phyloP scores from a whole-genome alignment of 768 basidiomycete genomes.

The Tricholoma matsutake region DNA sequence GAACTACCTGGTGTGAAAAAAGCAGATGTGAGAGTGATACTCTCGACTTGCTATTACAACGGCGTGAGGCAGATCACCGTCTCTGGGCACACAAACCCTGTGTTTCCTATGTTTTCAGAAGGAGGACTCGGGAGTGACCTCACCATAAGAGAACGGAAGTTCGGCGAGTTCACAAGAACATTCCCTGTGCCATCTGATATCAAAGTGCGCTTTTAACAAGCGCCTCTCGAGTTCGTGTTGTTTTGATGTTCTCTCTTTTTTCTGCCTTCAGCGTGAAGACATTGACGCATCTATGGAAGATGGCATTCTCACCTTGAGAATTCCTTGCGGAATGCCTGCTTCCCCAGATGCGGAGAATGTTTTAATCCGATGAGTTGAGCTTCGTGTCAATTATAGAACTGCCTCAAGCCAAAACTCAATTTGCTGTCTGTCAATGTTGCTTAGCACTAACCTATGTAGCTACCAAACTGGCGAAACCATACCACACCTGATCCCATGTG shows the following conservation, averaged over 20 bases:
- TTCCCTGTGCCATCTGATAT: constrained; percentile 55
- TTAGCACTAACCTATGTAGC: not conserved
- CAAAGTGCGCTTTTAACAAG: constrained; percentile 41
- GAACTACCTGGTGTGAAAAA: constrained; percentile 69
- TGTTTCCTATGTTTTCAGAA: constrained; percentile 30
- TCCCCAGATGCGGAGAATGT: constrained; percentile 47
- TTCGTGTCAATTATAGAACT: not conserved
- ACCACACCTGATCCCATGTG: not conserved
- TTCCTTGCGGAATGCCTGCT: constrained; percentile 47
- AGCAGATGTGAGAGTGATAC: constrained; percentile 52
- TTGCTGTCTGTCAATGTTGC: not conserved
- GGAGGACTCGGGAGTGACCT: constrained; percentile 16
- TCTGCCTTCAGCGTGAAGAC: constrained; percentile 41
- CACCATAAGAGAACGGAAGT: constrained; percentile 49
- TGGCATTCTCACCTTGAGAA: constrained; percentile 56
- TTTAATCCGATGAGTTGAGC: constrained; percentile 40
- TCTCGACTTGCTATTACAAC: constrained; percentile 60
- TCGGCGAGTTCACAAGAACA: constrained; percentile 46
- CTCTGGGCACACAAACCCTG: constrained; percentile 41
- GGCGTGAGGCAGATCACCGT: constrained; percentile 61
- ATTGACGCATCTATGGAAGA: constrained; percentile 54
- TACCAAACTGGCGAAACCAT: not conserved
- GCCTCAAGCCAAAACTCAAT: constrained; percentile 3
- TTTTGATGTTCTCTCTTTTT: constrained; percentile 16
- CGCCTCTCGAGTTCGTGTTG: constrained; percentile 15